Base-by-base conservation (phyloP, 1,139 yeast genomes). In the Hansenula anomala region DNA sequence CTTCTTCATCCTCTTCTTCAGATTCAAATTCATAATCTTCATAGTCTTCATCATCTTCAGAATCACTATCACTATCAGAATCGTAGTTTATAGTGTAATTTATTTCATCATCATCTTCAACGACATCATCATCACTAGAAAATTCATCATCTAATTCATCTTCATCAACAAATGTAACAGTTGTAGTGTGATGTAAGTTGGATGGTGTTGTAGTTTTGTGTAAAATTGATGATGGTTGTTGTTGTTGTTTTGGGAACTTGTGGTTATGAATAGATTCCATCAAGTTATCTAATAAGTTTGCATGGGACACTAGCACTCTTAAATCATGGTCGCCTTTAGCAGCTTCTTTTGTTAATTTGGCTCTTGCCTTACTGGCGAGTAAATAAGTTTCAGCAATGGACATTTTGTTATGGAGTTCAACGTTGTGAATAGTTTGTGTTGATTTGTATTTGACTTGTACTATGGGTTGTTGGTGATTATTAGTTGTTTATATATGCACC, bases 331-430 rank as follows among this genome's bases (percentile, higher is more conserved):
- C 84, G 9, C 75, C 73, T 45, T 72, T 71, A 27, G 74, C 58
- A 4, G 90, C 90, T 56, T 82, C 89, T 42, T 61, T 69, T 30
- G 87, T 76, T 28, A 85, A 72, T 63, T 82, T 84, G 30, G 73
- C 55, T 56, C 87, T 76, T 13, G 85, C 94, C 54, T 71, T 75
- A 32, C 83, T 73, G 26, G 92, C 90, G 42, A 84, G 69, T 24
- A 75, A 59, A 58, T 80, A 82, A 9, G 86, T 71, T 52, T 78
- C 75, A n/a, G 78, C 68, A 52, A 73, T 62, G 11, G 77, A 59
- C 36, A 33, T 32, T 24, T 12, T n/a, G n/a, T n/a, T n/a, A n/a
- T n/a, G n/a, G n/a, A n/a, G n/a, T n/a, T n/a, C n/a, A n/a, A n/a
- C n/a, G n/a, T n/a, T n/a, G n/a, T n/a, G n/a, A n/a, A n/a, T 26